Evolutionary conservation across 768 basidiomycete species (phyloP).

Genomic region (Tylopilus balloui): DNA sequence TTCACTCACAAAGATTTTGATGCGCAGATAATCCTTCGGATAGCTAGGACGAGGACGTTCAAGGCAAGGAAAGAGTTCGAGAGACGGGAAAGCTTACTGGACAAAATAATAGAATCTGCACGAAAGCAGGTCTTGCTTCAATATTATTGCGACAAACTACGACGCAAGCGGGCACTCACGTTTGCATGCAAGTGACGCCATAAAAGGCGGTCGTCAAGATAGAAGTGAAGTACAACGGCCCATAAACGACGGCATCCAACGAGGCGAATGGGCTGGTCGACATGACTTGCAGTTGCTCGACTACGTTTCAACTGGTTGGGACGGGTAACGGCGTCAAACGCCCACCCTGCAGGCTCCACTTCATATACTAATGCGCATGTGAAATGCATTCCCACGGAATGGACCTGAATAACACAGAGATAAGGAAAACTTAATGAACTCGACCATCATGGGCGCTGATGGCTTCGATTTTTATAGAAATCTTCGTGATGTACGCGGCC

Average conservation of each 20-base stretch:
- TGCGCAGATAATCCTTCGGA: not conserved
- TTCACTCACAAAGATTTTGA: conserved; percentile 4
- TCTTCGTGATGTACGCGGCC: too few relatives aligned
- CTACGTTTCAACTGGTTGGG: not conserved
- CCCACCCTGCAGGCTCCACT: not conserved
- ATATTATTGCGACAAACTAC: too few relatives aligned
- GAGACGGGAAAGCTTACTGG: not conserved
- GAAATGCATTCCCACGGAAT: too few relatives aligned
- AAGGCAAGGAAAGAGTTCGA: not conserved
- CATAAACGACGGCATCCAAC: not conserved
- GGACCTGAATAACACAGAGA: too few relatives aligned
- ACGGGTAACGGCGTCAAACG: not conserved
- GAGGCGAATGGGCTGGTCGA: not conserved
- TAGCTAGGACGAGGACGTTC: not conserved
- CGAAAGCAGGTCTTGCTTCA: not conserved
- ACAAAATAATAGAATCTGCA: conserved; percentile 10
- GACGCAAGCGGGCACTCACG: not conserved
- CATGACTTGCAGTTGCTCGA: not conserved
- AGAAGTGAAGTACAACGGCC: not conserved
- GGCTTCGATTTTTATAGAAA: too few relatives aligned
- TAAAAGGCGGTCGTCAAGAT: conserved; percentile 1
- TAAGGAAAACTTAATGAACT: too few relatives aligned
- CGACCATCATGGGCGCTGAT: too few relatives aligned
- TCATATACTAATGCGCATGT: too few relatives aligned
- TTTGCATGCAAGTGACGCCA: conserved; percentile 10